phyloP scores from a whole-genome alignment of 2,329 filamentous ascomycete genomes.

The Claviceps pazoutovae region DNA sequence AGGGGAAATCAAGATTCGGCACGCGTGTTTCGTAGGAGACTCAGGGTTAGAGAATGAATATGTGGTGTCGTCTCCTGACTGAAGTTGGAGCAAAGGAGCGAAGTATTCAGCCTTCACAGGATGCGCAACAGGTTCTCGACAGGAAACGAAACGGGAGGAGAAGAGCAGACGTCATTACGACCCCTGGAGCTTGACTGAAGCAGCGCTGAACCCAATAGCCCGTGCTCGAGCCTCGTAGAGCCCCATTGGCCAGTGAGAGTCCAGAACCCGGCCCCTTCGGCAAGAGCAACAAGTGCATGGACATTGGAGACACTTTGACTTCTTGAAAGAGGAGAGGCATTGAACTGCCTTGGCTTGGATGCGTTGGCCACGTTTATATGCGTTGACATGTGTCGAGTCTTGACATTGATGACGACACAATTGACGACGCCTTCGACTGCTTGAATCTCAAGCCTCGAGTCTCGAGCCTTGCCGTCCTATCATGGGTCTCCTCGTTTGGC shows the following conservation, averaged over 20 bases:
- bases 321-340: too few species aligned
- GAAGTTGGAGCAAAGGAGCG: too few species aligned
- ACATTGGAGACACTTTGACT: too few species aligned
- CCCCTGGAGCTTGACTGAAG: not conserved
- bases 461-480: not conserved
- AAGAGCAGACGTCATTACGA: not conserved
- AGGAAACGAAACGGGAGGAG: not conserved
- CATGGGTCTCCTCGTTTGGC: slow-evolving; percentile 31
- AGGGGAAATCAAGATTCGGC: not conserved
- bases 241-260: too few species aligned
- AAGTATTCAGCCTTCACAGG: too few species aligned
- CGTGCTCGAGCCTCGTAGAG: not conserved
- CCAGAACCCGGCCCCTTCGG: too few species aligned
- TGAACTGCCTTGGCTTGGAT: too few species aligned
- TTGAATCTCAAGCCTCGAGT: not conserved
- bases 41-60: not conserved
- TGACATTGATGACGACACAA: too few species aligned
- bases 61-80: not conserved
- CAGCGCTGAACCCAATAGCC: not conserved
- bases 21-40: not conserved
- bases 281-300: too few species aligned
- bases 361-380: too few species aligned
- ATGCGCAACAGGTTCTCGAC: too few species aligned
- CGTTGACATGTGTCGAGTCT: too few species aligned
- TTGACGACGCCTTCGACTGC: not conserved